Base-by-base conservation (phyloP, 768 basidiomycete species). In the Termitomyces sp. region DNA sequence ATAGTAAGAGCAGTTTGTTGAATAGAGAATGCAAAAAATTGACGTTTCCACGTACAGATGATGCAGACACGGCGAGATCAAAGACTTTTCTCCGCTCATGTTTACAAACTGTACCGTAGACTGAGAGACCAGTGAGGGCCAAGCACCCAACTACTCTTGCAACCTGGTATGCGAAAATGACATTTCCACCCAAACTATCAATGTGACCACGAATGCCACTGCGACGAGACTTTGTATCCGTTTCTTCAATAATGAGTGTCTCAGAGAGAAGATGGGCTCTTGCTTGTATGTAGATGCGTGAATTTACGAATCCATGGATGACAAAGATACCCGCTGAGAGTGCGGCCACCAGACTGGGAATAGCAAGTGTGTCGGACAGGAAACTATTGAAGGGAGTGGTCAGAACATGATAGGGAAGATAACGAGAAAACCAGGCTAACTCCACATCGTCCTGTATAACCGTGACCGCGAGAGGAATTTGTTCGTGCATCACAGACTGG, bases 101-200 rank as follows among this genome's bases (percentile, higher is more conserved):
- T 36, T 45, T 22, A 28, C 15, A 28, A 4, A 52, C 15, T 15
- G 20, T n/a, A n/a, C 60, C 35, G 32, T 78, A 77, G 54, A 83
- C 71, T 8, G 82, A 83, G 16, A 88, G 68, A 5, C 72, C 79
- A 24, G 88, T 73, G n/a, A 88, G 75, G 3, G 74, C 70, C 32
- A 80, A 70, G 53, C 79, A 78, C 33, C 77, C 77, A 3, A 81
- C 57, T 5, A 85, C 71, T 24, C 87, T 77, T 1, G 74, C 64
- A 36, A 84, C 55, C 63, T 81, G 82, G 71, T 79, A 80, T 15
- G 68, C 67, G 69, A 84, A 85, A 28, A 84, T 79, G 15, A 71
- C 69, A 5, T 68, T 62, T 11, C 85, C 86, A 5, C 84, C 82
- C 57, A 81, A 78, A 13, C 70, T 64, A 16, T 66, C 55, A 35